These are phyloP conservation scores for Pueraria montana DNA, from an alignment of 306 rosid genomes.

Conservation along the genomic window DNA sequence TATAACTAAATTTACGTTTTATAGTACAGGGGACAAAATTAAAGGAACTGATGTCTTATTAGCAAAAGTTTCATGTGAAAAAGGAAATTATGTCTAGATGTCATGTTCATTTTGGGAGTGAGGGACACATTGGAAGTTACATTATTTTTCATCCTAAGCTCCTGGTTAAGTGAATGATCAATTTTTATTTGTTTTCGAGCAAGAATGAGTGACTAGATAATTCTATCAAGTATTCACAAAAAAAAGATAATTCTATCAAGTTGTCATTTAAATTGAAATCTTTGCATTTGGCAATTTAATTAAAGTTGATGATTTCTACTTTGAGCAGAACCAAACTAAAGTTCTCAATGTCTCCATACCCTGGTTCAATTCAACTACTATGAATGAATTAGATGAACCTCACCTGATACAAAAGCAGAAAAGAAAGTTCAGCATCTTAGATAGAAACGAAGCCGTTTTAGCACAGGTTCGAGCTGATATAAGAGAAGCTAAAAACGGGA, in stretches of 20 bases:
- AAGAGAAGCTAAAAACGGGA: slow-evolving; percentile 61
- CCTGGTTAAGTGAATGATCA: not conserved
- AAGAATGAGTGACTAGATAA: no score
- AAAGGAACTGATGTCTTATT: no score
- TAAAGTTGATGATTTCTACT: not conserved
- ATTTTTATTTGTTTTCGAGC: no score
- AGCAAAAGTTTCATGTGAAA: no score
- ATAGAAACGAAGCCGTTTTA: slow-evolving; percentile 59
- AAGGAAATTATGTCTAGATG: not conserved
- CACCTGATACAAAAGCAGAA: slow-evolving; percentile 33
- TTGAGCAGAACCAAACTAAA: slow-evolving; percentile 53
- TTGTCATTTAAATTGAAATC: not conserved
- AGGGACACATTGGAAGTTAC: not conserved
- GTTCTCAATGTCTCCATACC: slow-evolving; percentile 39
- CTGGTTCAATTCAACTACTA: slow-evolving; percentile 15
- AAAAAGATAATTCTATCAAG: not conserved
- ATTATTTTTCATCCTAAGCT: not conserved
- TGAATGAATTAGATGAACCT: slow-evolving; percentile 49
- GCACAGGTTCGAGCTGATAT: slow-evolving; percentile 73
- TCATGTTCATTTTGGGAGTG: not conserved
- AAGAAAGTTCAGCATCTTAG: slow-evolving; percentile 55
- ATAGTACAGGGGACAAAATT: no score
- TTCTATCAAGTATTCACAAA: no score
- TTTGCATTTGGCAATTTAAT: slow-evolving; percentile 32
- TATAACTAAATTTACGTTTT: no score